Percentiles rank a stretch among this genome's conserved stretches.
Evolutionary conservation across 441 rosid genomes (phyloP).

Genomic region (Bocquillonia castaneifolia): DNA sequence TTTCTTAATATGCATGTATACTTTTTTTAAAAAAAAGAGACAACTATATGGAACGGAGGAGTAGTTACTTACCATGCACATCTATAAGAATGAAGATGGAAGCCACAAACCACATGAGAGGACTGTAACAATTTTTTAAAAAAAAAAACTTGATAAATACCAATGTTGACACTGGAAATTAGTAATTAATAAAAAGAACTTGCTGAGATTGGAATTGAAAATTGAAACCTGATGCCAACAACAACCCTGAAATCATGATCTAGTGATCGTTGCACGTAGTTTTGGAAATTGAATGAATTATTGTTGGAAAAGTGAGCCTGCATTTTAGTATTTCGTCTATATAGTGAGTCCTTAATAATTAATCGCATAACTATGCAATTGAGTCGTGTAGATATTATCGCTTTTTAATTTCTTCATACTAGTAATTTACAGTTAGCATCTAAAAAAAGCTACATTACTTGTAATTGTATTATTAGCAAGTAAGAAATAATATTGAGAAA

Average conservation of each 20-base stretch:
- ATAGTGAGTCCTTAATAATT: too few species aligned
- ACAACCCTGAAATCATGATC: conserved; percentile 52
- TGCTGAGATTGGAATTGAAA: background rate
- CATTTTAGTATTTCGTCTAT: too few species aligned
- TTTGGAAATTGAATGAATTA: conserved; percentile 46
- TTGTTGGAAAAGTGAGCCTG: conserved; percentile 45
- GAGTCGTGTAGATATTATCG: too few species aligned
- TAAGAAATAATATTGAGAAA: background rate
- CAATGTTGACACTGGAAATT: background rate
- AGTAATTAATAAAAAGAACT: background rate
- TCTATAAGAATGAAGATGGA: conserved; percentile 48
- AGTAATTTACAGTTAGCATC: too few species aligned
- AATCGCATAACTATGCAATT: too few species aligned
- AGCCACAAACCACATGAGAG: conserved; percentile 51
- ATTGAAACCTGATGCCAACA: conserved; percentile 46
- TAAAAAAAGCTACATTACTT: background rate
- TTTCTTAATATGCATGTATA: too few species aligned
- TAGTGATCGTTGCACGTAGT: conserved; percentile 47
- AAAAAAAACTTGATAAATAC: background rate
- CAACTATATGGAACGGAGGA: too few species aligned
- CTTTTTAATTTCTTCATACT: too few species aligned
- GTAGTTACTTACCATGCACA: conserved; percentile 43
- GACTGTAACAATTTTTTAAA: conserved; percentile 38
- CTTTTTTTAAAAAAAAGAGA: too few species aligned
- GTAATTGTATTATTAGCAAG: too few species aligned